Percentiles rank a stretch among this genome's conserved stretches.
Evolutionary conservation across 129 eudicot genomes (phyloP).

Genomic region (Oenanthe sinensis): DNA sequence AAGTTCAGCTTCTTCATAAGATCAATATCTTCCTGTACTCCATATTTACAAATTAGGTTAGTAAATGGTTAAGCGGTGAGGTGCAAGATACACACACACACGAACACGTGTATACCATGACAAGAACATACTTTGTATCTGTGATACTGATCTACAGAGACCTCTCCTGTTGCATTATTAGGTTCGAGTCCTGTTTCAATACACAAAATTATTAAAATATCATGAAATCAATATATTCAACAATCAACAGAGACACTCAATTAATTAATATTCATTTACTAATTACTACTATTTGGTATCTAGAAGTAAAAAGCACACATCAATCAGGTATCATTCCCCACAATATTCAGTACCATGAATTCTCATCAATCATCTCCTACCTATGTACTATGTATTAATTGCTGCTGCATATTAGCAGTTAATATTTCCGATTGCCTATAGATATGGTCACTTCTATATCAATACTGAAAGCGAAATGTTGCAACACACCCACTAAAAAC

Average conservation of each 20-base stretch:
- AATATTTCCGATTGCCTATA: background rate
- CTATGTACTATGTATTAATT: background rate
- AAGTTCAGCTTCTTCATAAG: constrained; percentile 63
- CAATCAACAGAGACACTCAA: background rate
- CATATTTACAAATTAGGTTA: background rate
- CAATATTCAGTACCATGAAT: background rate
- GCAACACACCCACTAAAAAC: background rate
- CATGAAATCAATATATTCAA: background rate
- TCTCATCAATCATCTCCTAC: background rate
- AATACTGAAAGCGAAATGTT: background rate
- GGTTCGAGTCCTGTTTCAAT: constrained; percentile 56
- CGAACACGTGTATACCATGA: background rate
- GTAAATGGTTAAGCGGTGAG: background rate
- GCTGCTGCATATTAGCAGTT: background rate
- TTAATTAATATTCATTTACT: background rate
- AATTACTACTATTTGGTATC: background rate
- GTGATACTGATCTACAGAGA: constrained; percentile 79
- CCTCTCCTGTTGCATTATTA: constrained; percentile 65
- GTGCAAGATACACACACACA: background rate
- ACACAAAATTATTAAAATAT: background rate
- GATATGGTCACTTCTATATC: background rate
- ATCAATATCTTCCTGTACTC: constrained; percentile 68
- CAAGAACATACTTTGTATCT: constrained; percentile 46
- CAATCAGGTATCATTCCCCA: background rate
- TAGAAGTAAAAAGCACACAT: background rate